A percentile compares a stretch with the other conserved stretches of the same genome.
Conservation (phyloP, 768 basidiomycete genomes). For the Psilocybe cubensis region DNA sequence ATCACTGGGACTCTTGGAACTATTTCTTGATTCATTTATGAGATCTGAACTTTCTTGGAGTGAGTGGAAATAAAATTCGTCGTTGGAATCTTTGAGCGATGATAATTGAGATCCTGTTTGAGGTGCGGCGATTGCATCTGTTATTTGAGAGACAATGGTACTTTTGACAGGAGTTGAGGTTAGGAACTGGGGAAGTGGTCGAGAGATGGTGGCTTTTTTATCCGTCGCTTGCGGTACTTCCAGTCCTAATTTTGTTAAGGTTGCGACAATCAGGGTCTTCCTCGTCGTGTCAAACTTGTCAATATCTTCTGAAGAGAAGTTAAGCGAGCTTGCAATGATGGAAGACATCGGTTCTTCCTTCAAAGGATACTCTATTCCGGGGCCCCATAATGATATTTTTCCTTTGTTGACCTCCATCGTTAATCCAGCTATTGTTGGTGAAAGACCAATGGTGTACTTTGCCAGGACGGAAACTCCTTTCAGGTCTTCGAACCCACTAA, state of each 20-base stretch:
- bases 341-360: slow-evolving; percentile 37
- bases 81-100: slow-evolving; percentile 65
- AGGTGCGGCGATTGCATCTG: slow-evolving; percentile 39
- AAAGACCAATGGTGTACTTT: slow-evolving; percentile 22
- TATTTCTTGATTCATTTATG: slow-evolving; percentile 30
- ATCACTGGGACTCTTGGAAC: slow-evolving; percentile 24
- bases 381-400: slow-evolving; percentile 56
- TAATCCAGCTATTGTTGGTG: slow-evolving; percentile 34
- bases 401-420: slow-evolving; percentile 44
- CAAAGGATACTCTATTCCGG: slow-evolving; percentile 61
- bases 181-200: slow-evolving; percentile 65
- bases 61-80: slow-evolving; percentile 68
- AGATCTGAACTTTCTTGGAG: slow-evolving; percentile 34
- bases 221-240: slow-evolving; percentile 45
- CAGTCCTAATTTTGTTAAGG: slow-evolving; percentile 37
- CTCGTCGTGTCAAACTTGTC: slow-evolving; percentile 20
- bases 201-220: slow-evolving; percentile 25
- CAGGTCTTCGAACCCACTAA: slow-evolving; percentile 32
- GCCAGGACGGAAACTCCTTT: slow-evolving; percentile 34
- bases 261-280: slow-evolving; percentile 30
- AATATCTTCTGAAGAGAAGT: slow-evolving; percentile 22
- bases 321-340: slow-evolving; percentile 13
- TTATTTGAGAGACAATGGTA: slow-evolving; percentile 40
- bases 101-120: slow-evolving; percentile 30
- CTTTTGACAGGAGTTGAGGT: slow-evolving; percentile 48